Conservation (phyloP, 164 flowering plant species). For the Buxus sempervirens region DNA sequence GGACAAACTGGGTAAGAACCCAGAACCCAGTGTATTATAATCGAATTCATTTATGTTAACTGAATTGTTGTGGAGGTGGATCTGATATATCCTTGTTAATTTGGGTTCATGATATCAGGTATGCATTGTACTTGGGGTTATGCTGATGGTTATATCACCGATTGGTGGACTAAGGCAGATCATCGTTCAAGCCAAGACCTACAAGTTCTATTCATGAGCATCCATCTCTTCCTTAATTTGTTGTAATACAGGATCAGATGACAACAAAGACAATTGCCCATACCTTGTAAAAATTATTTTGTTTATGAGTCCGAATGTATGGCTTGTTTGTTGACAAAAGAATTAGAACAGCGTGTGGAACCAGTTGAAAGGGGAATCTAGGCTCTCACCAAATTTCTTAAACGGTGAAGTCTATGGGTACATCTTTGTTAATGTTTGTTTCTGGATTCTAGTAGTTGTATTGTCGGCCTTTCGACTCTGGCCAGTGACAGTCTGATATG, state of each 20-base stretch:
- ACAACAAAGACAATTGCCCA: background rate
- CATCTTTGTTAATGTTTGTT: too few species aligned
- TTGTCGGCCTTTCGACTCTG: too few species aligned
- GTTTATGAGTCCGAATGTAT: background rate
- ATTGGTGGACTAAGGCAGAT: constrained; percentile 56
- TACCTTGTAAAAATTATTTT: too few species aligned
- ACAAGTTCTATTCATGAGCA: constrained; percentile 37
- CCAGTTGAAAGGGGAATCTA: too few species aligned
- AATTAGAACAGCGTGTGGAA: too few species aligned
- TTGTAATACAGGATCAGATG: background rate
- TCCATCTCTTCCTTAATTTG: background rate
- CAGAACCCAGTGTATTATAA: too few species aligned
- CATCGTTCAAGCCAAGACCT: constrained; percentile 38
- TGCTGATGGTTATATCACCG: constrained; percentile 45
- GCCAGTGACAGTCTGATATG: too few species aligned
- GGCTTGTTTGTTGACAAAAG: background rate
- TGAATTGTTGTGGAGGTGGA: background rate
- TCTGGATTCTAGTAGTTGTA: too few species aligned
- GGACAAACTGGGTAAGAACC: too few species aligned
- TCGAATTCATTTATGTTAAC: background rate
- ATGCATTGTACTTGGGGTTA: constrained; percentile 46
- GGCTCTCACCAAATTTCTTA: too few species aligned
- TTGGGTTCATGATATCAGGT: constrained; percentile 26
- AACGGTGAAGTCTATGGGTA: too few species aligned
- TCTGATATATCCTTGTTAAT: too few species aligned